Evolutionary conservation across 768 basidiomycete genomes (phyloP), one percentile per base, ranked within the genome.

Genomic region (Termitomyces sp.): DNA sequence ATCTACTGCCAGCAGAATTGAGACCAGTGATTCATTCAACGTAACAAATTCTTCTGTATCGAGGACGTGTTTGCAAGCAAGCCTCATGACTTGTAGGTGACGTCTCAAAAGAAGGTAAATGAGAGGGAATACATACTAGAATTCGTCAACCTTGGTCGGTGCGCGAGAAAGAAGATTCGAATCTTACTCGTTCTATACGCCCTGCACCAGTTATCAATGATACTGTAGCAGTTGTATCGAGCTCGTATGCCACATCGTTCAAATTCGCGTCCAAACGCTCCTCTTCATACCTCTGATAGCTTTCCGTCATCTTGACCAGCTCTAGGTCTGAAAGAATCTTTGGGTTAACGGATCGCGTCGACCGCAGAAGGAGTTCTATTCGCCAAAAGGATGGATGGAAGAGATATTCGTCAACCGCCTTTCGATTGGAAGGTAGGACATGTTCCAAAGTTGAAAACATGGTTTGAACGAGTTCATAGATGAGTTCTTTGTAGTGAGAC

Each of bases 201-300:
- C 72, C 71, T 43, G 61, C 64, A 4, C 72, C 71, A 0, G 70
- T 72, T 5, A 72, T 66, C 15, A 73, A 56, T 7, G 62, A 57
- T 21, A 72, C 70, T 1, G 72, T 72, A 8, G 65, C 67, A 10
- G 68, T 62, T 0, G 68, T 67, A 55, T 72, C 71, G n/a, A 72
- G 61, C 34, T 74, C 68, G 51, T 69, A 72, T 3, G 56, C 60
- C 4, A 74, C 69, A 34, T 64, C 62, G 45, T 59, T 55, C 15
- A 72, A 41, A 24, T 66, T 69, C 5, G 40, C 48, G 5, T 71
- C 67, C 7, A 72, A 51, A 22, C 70, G 61, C 42, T 67, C 65
- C 52, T 72, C 72, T 45, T 72, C 71, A 6, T 50, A 49, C 2
- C 17, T 55, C 26, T 65, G 58, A 55, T 66, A 72, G n/a, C 53